A percentile compares a stretch with the other conserved stretches of the same genome.
Evolutionary conservation across 208 protist species (phyloP).

Genomic region (Trypanosoma conorhini): DNA sequence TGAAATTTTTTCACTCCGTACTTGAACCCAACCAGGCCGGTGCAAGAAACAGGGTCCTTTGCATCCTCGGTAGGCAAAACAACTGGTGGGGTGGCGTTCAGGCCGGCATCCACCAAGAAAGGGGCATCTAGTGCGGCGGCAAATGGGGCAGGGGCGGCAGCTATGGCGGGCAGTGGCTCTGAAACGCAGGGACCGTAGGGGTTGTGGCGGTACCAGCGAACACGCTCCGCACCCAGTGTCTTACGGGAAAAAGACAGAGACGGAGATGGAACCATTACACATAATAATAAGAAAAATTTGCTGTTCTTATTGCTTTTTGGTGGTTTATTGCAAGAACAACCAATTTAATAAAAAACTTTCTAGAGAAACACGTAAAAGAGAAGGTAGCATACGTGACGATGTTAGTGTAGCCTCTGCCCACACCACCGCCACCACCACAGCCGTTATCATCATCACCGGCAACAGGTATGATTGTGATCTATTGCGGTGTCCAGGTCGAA

Average conservation of each 20-base stretch:
- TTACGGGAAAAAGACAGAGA: background rate
- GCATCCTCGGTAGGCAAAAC: background rate
- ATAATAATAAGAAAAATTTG: no score
- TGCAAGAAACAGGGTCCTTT: conserved; percentile 13
- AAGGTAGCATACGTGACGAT: no score
- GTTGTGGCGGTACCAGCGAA: conserved; percentile 54
- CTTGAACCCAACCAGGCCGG: conserved; percentile 66
- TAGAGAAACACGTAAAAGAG: no score
- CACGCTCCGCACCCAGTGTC: background rate
- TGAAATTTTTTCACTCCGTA: conserved; percentile 62
- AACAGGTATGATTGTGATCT: no score
- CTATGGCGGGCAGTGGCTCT: conserved; percentile 16
- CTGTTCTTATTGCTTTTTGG: background rate
- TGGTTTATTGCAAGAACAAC: no score
- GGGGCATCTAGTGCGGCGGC: background rate
- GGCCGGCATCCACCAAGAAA: background rate
- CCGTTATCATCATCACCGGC: no score
- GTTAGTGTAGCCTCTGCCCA: no score
- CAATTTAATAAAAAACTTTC: no score
- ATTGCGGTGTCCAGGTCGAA: no score
- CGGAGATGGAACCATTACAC: conserved; percentile 9
- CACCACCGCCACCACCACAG: no score
- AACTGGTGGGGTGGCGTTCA: background rate
- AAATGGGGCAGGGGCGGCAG: conserved; percentile 5
- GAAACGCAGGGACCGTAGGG: conserved; percentile 56